Conservation (phyloP, 2,329 filamentous ascomycete genomes). For the Beauveria varroae region DNA sequence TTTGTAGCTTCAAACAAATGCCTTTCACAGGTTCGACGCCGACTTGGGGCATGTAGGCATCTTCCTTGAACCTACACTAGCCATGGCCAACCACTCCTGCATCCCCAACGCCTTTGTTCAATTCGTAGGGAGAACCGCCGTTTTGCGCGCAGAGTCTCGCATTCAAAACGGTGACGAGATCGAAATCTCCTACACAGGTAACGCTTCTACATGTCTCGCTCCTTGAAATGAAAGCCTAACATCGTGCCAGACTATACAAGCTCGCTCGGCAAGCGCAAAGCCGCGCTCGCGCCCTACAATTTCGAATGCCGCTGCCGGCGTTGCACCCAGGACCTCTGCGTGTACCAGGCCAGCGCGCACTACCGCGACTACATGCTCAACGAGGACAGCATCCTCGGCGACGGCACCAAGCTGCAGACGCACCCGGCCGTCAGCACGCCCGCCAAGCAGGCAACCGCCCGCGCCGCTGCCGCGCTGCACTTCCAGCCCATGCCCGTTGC, state of each 20-base stretch:
- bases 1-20: slow-evolving; percentile 51
- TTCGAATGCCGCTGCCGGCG: slow-evolving; percentile 45
- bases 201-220: slow-evolving; percentile 16
- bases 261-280: slow-evolving; percentile 34
- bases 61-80: slow-evolving; percentile 47
- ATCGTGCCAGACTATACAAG: slow-evolving; percentile 37
- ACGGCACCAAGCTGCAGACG: slow-evolving; percentile 23
- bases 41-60: slow-evolving; percentile 47
- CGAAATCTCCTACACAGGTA: slow-evolving; percentile 55
- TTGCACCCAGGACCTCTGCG: slow-evolving; percentile 43
- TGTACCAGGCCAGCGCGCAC: slow-evolving; percentile 42
- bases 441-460: slow-evolving; percentile 16
- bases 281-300: slow-evolving; percentile 40
- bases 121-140: slow-evolving; percentile 43
- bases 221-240: no score
- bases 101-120: slow-evolving; percentile 51
- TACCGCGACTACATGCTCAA: slow-evolving; percentile 38
- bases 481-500: slow-evolving; percentile 18
- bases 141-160: slow-evolving; percentile 40
- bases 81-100: slow-evolving; percentile 58
- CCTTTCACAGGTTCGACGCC: slow-evolving; percentile 48
- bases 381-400: slow-evolving; percentile 27
- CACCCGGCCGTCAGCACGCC: slow-evolving; percentile 21
- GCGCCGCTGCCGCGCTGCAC: slow-evolving; percentile 22
- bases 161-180: slow-evolving; percentile 50